phyloP scores from a whole-genome alignment of 805 yeast genomes.

The Metschnikowia aberdeeniae region DNA sequence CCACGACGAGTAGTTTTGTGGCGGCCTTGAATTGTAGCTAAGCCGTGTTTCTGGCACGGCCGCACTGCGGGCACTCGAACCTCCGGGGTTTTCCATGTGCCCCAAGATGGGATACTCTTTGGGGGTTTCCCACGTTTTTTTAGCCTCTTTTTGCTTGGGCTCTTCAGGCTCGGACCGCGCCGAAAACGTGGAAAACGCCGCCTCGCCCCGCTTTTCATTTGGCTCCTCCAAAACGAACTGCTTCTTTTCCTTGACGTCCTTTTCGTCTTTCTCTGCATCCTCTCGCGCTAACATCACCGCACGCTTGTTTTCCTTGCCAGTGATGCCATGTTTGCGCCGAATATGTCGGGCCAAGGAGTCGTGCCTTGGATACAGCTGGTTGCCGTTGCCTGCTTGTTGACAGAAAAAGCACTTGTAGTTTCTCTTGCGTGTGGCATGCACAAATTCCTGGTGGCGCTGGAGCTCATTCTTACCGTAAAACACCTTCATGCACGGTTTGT shows the following conservation, averaged over 20 bases:
- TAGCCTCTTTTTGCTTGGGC: neutral
- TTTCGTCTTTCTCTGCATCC: conserved; percentile 27
- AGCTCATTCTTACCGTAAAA: conserved; percentile 44
- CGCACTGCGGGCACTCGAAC: neutral
- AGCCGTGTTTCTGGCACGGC: neutral
- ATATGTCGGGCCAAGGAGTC: conserved; percentile 44
- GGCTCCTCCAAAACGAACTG: neutral
- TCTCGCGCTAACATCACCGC: conserved; percentile 44
- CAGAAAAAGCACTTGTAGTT: conserved; percentile 41
- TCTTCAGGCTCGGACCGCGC: neutral
- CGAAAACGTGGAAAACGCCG: neutral
- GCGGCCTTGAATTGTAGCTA: neutral
- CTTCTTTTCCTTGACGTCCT: neutral
- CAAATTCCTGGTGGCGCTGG: conserved; percentile 43
- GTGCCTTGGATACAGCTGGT: conserved; percentile 42
- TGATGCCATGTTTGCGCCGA: conserved; percentile 40
- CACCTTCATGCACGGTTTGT: conserved; percentile 33
- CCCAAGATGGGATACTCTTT: neutral
- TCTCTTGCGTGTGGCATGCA: conserved; percentile 42
- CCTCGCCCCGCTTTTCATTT: neutral
- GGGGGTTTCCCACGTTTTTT: neutral
- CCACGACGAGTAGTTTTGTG: neutral
- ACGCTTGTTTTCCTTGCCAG: conserved; percentile 41
- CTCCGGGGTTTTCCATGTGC: neutral
- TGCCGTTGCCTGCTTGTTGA: conserved; percentile 24